Percentiles rank a stretch among this genome's conserved stretches.
These are phyloP conservation scores for Podospora anserina DNA, from an alignment of 495 filamentous ascomycete genomes.

Conservation along the genomic window DNA sequence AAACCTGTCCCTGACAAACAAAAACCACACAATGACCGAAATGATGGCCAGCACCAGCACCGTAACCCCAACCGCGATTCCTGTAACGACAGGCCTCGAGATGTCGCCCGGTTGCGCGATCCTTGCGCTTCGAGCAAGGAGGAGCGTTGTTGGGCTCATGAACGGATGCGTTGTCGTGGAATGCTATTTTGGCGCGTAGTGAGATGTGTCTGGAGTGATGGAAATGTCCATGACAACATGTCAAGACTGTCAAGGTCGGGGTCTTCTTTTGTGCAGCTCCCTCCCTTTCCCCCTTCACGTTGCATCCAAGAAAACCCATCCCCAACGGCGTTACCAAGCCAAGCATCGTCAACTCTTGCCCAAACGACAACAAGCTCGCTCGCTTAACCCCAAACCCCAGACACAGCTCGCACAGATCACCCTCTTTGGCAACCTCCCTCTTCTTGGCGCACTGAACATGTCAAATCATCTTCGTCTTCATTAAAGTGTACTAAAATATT, in stretches of 20 bases:
- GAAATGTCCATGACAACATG: no score
- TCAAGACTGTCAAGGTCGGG: no score
- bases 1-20: background rate
- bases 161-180: background rate
- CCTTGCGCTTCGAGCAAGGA: background rate
- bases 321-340: background rate
- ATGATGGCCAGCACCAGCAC: background rate
- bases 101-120: background rate
- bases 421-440: background rate
- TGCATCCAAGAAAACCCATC: background rate
- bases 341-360: background rate
- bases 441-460: background rate
- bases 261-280: no score
- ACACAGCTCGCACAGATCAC: background rate
- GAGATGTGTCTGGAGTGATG: no score
- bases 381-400: background rate
- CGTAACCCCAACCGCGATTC: background rate
- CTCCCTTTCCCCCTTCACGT: background rate
- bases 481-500: background rate
- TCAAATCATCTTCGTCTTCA: background rate
- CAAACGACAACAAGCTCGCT: background rate
- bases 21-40: background rate
- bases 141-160: background rate
- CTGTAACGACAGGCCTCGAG: background rate
- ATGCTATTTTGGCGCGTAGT: background rate